phyloP scores from a whole-genome alignment of 2,329 filamentous ascomycete genomes.

The Fusarium sulawesiense region DNA sequence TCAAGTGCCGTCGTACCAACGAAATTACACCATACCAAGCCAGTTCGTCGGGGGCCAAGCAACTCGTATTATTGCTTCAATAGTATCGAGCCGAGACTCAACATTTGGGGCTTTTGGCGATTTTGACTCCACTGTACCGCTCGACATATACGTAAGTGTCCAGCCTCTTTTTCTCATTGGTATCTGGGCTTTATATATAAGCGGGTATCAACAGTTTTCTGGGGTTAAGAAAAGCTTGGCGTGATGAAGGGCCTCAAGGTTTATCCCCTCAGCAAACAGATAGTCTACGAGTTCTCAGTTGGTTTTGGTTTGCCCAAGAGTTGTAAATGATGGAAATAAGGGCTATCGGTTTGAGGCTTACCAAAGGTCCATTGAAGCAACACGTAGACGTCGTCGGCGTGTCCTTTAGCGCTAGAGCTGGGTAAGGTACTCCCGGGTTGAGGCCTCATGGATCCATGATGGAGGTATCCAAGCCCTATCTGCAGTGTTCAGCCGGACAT shows the following conservation, averaged over 20 bases:
- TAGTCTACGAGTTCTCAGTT: background rate
- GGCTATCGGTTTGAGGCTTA: background rate
- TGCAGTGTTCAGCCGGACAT: slow-evolving; percentile 20
- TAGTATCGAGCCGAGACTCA: slow-evolving; percentile 35
- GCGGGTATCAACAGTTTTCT: slow-evolving; percentile 21
- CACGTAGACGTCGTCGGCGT: background rate
- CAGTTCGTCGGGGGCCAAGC: slow-evolving; percentile 5
- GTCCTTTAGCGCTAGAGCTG: slow-evolving; percentile 1
- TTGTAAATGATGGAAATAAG: background rate
- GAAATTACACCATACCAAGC: slow-evolving; percentile 23
- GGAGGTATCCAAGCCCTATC: slow-evolving; percentile 18
- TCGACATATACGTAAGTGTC: slow-evolving; percentile 23
- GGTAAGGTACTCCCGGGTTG: background rate
- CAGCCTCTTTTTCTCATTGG: slow-evolving; percentile 14
- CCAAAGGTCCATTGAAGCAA: background rate
- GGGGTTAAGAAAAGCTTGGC: slow-evolving; percentile 26
- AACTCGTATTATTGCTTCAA: slow-evolving; percentile 35
- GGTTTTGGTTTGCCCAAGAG: background rate
- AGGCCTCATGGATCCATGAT: background rate
- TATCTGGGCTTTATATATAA: slow-evolving; percentile 5
- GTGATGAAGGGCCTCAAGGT: slow-evolving; percentile 6
- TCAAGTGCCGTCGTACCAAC: slow-evolving; percentile 16
- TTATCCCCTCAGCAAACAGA: background rate
- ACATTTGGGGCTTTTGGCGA: slow-evolving; percentile 17
- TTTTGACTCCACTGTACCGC: slow-evolving; percentile 29